Evolutionary conservation across 257 asterid genomes (phyloP), one percentile per base, ranked within the genome.

Genomic region (Salvia hispanica): DNA sequence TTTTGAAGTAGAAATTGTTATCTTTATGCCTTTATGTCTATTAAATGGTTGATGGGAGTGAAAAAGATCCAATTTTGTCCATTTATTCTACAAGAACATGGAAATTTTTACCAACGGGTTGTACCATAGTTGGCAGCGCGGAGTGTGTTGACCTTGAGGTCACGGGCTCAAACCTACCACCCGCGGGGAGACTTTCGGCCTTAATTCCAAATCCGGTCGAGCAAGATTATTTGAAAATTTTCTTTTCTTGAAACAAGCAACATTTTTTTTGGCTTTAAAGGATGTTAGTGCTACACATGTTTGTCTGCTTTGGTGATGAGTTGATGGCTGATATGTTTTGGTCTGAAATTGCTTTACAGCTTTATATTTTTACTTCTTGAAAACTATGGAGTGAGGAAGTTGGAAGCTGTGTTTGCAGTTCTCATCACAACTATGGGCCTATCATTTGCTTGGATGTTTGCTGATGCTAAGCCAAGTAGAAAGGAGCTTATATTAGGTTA

Each of bases 371-470:
- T 94, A 80, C 95, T 91, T 77, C 96, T 94, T 56, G 99, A 94
- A 83, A 94, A 94, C 85, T 94, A 94, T 70, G 99, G 99, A 65
- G 96, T 94, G 86, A 89, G 99, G 84, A 94, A 94, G 82, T 71
- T 94, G 85, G 99, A 94, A 84, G 99, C 90, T 76, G 85, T 94
- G 76, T 94, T 94, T 80, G 99, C 98, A 43, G 83, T 91, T 73
- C 96, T 94, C 18, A 94, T 94, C 60, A 75, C 85, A 6, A 94
- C 99, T 1, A 94, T 94, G 97, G 99, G 86, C 31, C 72, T 94
- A 36, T 79, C 99, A 1, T 94, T 94, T 72, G 99, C 99, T 62
- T 91, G 98, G 99, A 91, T 94, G 99, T 91, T 94, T 84, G 96
- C 88, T 45, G 99, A 94, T 50, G 74, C 96, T 55, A 87, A 88